Base-by-base conservation (phyloP, 2,329 filamentous ascomycete species). In the Ophiostoma novo-ulmi region DNA sequence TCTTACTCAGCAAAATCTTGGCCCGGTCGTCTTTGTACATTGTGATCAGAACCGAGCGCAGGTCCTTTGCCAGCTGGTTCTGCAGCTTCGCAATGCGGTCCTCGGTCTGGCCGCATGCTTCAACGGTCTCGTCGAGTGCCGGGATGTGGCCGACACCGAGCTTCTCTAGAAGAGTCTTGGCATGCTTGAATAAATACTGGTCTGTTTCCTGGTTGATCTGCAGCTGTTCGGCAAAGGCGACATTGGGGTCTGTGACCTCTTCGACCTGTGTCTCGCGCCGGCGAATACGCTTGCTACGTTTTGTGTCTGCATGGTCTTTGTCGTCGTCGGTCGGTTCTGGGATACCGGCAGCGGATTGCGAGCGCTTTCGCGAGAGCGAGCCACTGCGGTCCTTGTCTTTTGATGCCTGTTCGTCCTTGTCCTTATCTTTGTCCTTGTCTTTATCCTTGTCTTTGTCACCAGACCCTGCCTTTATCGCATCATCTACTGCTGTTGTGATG, bases 231-330 rank as follows among this genome's bases (percentile, higher is more conserved):
- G 85, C 84, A 69, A 84, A 81, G 36, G 84, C 79, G 0, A 82
- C 82, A 68, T 81, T 84, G 7, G 85, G 81, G 72, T 88, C 86
- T 17, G 84, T 77, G 0, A 79, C 78, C 67, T 88, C 87, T 48
- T 86, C 87, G 11, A 80, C 73, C 78, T 84, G 81, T 3, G 83
- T 85, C 63, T 89, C 88, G 70, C 88, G 82, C 22, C 87, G 84
- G 65, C 88, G 83, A 39, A 88, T 88, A 68, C 89, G 82, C 76
- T 91, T 91, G 77, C 88, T 90, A 71, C 88, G 82, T 75, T 89
- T 90, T 69, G 86, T 85, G 13, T 85, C 82, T 1, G 80, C 81
- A 35, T 81, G 83, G 17, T 72, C 71, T 44, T 89, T 87, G 69
- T 72, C 71, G 44, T 89, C 87, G 69, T 89, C 87, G 8, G 39